Percentiles rank a stretch among this genome's conserved stretches.
Conservation (phyloP, 1,284 basidiomycete genomes). For the Rhodotorula sp. region DNA sequence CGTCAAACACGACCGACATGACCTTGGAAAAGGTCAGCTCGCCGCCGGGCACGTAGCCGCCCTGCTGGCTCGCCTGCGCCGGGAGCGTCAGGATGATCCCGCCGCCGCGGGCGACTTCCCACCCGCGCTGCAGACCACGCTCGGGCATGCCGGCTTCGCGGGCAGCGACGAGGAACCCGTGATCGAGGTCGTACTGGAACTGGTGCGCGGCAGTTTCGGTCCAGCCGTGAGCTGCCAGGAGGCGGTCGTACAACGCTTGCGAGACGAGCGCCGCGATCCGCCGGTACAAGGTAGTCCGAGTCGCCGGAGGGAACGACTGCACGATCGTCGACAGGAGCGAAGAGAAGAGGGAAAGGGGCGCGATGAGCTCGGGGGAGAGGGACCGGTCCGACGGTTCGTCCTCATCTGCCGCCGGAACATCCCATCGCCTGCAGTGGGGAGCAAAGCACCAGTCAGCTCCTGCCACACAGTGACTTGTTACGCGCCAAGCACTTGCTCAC, state of each 20-base stretch:
- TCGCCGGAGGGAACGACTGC: constrained; percentile 29
- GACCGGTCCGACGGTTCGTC: constrained; percentile 16
- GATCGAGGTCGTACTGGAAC: constrained; percentile 39
- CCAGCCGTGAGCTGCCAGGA: constrained; percentile 33
- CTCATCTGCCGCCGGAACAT: constrained; percentile 8
- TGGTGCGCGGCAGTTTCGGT: constrained; percentile 38
- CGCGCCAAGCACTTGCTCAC: constrained; percentile 47
- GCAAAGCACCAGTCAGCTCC: neutral
- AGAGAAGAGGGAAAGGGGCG: constrained; percentile 41
- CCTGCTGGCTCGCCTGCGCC: constrained; percentile 22
- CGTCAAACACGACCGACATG: constrained; percentile 43
- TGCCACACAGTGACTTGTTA: neutral
- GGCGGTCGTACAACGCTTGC: constrained; percentile 33
- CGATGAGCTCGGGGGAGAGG: constrained; percentile 41
- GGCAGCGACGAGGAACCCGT: constrained; percentile 43
- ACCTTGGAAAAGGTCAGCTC: constrained; percentile 38
- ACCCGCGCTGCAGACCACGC: constrained; percentile 33
- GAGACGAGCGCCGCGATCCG: constrained; percentile 33
- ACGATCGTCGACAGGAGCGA: constrained; percentile 38
- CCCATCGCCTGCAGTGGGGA: constrained; percentile 25
- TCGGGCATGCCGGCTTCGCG: constrained; percentile 34
- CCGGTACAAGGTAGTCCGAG: constrained; percentile 34
- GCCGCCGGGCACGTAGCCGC: constrained; percentile 17
- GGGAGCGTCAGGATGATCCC: constrained; percentile 40
- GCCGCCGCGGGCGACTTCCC: constrained; percentile 38